A percentile compares a stretch with the other conserved stretches of the same genome.
phyloP scores from a whole-genome alignment of 208 protist species.

The Leishmania major region DNA sequence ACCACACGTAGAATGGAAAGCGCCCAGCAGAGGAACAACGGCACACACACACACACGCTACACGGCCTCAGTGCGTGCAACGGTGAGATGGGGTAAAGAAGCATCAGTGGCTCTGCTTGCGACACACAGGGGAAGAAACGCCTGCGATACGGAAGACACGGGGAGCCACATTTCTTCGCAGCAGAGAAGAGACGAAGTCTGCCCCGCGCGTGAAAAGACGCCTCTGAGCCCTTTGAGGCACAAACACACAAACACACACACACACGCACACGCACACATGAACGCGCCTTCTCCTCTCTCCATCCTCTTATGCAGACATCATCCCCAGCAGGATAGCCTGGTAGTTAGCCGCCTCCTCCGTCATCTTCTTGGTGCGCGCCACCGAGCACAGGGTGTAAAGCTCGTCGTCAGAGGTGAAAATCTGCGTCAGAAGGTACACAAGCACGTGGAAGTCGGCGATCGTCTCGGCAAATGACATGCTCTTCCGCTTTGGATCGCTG shows the following conservation, averaged over 20 bases:
- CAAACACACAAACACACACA: neutral
- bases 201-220: neutral
- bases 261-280: neutral
- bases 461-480: constrained; percentile 66
- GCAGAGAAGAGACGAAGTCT: neutral
- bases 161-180: neutral
- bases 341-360: constrained; percentile 47
- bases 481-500: constrained; percentile 72
- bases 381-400: constrained; percentile 54
- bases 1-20: neutral
- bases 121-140: neutral
- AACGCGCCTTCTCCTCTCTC: neutral
- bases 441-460: constrained; percentile 93
- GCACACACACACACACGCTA: neutral
- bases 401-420: constrained; percentile 64
- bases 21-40: neutral
- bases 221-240: neutral
- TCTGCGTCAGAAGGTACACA: constrained; percentile 71
- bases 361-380: constrained; percentile 44
- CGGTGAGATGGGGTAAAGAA: neutral
- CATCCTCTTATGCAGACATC: constrained; percentile 17
- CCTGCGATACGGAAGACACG: neutral
- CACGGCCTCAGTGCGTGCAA: neutral
- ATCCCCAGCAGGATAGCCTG: constrained; percentile 50
- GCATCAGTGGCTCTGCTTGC: neutral